Evolutionary conservation across 2,329 filamentous ascomycete genomes (phyloP).

Genomic region (Penicillium sclerotiorum): DNA sequence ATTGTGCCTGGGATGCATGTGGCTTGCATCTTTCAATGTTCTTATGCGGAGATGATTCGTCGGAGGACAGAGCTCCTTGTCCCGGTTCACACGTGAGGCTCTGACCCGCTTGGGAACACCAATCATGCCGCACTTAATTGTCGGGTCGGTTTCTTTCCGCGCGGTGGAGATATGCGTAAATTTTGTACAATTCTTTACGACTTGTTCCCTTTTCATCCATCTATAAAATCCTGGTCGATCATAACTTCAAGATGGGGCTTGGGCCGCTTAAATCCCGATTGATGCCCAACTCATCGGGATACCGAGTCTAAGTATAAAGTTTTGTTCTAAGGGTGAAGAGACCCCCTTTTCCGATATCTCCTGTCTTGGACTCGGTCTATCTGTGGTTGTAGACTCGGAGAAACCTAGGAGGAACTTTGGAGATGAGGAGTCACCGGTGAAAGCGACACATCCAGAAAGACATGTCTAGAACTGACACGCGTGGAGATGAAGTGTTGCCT

Average conservation of each 20-base stretch:
- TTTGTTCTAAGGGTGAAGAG: no score
- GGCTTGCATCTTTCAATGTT: constrained; percentile 3
- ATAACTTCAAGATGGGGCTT: constrained; percentile 1
- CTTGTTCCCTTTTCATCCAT: neutral
- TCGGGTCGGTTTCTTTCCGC: constrained; percentile 2
- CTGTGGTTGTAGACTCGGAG: constrained; percentile 3
- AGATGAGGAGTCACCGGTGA: neutral
- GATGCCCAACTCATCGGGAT: constrained; percentile 2
- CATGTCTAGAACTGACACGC: neutral
- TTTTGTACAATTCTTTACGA: neutral
- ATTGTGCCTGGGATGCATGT: neutral
- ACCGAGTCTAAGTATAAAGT: neutral
- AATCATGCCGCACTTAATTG: constrained; percentile 14
- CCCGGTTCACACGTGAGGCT: constrained; percentile 19
- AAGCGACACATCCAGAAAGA: neutral
- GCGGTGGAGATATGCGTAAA: constrained; percentile 1
- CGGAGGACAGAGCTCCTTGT: constrained; percentile 26
- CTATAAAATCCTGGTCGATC: neutral
- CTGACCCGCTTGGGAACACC: constrained; percentile 11
- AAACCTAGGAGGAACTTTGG: neutral
- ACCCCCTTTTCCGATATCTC: neutral
- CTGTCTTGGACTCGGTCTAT: neutral
- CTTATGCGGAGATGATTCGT: constrained; percentile 13
- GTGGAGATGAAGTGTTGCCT: neutral
- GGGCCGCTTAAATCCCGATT: constrained; percentile 5